Evolutionary conservation across 2,329 filamentous ascomycete species (phyloP), one percentile per base, ranked within the genome.

Genomic region (Exophiala mesophila): DNA sequence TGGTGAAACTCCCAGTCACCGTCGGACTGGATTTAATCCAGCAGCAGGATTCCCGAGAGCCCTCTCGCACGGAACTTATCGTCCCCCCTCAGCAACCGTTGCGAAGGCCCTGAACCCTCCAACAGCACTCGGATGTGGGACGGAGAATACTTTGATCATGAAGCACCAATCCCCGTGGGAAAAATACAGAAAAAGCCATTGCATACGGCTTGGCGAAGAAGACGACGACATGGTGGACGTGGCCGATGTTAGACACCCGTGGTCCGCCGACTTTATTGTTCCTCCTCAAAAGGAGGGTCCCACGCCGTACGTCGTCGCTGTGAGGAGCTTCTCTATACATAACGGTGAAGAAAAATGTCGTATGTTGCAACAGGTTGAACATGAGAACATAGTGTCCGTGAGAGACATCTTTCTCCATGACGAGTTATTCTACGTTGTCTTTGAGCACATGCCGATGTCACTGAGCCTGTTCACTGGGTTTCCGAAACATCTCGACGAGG

Each of bases 181-280:
- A 33, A 33, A 33, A 18, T 33, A 33, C 5, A 13, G 30, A 15
- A 33, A 33, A 33, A 33, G 30, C 30, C 12, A 33, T 33, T 13
- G n/a, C n/a, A 33, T 33, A 33, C 30, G 30, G n/a, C 30, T 33
- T 33, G 12, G 30, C 30, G 13, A 63, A 62, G 16, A 66, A 63
- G 4, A 55, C 44, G 47, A 62, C 62, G 29, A 55, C 54, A 17
- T 63, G 62, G 16, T 63, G 59, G n/a, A 46, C 47, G 42, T 64
- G 62, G 2, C 54, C 59, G 30, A 33, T 33, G 12, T 33, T 33
- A 33, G 30, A 33, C n/a, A 15, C 30, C 12, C 30, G 30, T 33
- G 12, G 30, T 33, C n/a, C 30, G 30, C 30, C 30, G n/a, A 33
- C 30, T 33, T 33, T 16, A 33, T 33, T 33, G 12, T 33, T 10